Evolutionary conservation across 257 asterid species (phyloP).

Genomic region (Forsythia viridissima): DNA sequence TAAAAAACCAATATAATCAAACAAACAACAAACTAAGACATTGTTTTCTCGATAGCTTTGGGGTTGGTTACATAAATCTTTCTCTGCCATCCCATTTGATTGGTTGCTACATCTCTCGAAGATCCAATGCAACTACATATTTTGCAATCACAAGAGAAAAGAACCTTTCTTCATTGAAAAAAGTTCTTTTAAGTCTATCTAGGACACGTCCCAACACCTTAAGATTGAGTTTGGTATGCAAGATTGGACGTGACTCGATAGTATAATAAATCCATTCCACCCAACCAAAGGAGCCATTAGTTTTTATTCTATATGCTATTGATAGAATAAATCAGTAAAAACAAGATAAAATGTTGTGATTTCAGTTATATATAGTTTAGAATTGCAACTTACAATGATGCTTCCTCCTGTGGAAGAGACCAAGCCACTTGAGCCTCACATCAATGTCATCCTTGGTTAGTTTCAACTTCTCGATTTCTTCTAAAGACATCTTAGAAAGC

Average conservation of each 20-base stretch:
- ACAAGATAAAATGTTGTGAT: neutral
- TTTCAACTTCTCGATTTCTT: conserved; percentile 76
- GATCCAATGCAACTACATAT: neutral
- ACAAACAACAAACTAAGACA: neutral
- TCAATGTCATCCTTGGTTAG: conserved; percentile 81
- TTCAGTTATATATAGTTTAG: neutral
- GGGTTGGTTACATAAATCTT: neutral
- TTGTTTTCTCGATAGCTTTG: neutral
- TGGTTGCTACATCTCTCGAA: neutral
- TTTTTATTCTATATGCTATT: neutral
- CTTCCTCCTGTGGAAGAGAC: conserved; percentile 88
- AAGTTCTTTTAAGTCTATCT: neutral
- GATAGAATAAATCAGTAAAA: neutral
- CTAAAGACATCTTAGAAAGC: conserved; percentile 60
- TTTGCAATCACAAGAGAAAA: neutral
- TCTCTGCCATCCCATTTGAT: neutral
- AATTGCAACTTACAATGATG: conserved; percentile 68
- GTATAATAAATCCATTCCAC: neutral
- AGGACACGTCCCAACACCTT: neutral
- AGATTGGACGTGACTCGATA: neutral
- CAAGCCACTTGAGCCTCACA: conserved; percentile 94
- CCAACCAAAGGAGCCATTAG: neutral
- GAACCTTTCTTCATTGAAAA: neutral
- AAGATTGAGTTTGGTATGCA: neutral
- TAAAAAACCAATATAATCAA: too few relatives aligned